These are phyloP conservation scores for Wallacemonas sp. DNA, from an alignment of 208 protist species.

Conservation along the genomic window DNA sequence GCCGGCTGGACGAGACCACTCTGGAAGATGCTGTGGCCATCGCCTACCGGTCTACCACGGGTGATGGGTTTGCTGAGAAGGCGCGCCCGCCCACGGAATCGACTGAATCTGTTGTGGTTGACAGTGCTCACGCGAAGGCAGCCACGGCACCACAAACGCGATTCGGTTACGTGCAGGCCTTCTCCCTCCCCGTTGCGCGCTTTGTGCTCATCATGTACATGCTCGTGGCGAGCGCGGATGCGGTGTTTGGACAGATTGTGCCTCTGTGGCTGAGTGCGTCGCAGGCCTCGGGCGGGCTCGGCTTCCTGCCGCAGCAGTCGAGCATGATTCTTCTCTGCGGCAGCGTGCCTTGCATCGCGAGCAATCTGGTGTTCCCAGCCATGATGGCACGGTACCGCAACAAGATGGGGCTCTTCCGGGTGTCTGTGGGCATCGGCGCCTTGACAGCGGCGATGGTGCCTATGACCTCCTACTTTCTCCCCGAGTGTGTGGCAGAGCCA, in stretches of 20 bases:
- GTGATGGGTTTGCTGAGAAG: no score
- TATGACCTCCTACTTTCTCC: conserved; percentile 4
- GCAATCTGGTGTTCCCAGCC: conserved; percentile 23
- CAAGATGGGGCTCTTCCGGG: conserved; percentile 4
- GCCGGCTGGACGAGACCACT: no score
- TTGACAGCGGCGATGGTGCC: background rate
- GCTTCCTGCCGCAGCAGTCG: conserved; percentile 12
- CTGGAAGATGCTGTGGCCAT: no score
- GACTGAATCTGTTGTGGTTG: background rate
- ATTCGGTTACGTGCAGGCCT: conserved; percentile 27
- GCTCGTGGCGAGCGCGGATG: conserved; percentile 26
- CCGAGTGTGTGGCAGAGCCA: background rate
- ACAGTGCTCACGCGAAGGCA: conserved; percentile 6
- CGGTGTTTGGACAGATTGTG: conserved; percentile 26
- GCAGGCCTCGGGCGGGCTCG: conserved; percentile 24
- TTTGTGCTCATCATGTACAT: conserved; percentile 37
- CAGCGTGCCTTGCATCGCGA: conserved; percentile 22
- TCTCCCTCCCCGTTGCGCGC: conserved; percentile 15
- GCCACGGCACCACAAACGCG: background rate
- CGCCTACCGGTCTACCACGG: no score
- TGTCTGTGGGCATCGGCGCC: conserved; percentile 1
- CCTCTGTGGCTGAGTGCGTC: conserved; percentile 40
- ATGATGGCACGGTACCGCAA: background rate
- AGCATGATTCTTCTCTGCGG: conserved; percentile 17
- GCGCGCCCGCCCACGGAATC: no score